A percentile compares a stretch with the other conserved stretches of the same genome.
phyloP scores from a whole-genome alignment of 352 stramenopile species.

The Pythium apleroticum region DNA sequence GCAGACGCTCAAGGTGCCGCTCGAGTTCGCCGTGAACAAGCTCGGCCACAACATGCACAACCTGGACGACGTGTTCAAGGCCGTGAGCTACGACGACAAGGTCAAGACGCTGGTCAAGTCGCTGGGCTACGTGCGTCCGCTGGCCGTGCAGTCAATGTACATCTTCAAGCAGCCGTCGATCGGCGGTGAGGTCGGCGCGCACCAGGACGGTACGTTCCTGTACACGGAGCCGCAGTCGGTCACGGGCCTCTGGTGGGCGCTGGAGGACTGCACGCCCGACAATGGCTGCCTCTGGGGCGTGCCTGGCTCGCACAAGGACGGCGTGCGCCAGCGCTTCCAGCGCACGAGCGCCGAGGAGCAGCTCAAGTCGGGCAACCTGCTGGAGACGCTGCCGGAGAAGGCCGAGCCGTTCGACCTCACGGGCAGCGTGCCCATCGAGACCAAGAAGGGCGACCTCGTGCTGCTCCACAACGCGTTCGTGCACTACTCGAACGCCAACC shows the following conservation, averaged over 20 bases:
- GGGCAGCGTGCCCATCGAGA: slow-evolving; percentile 64
- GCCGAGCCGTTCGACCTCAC: slow-evolving; percentile 59
- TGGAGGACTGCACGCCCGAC: slow-evolving; percentile 93
- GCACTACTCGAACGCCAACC: slow-evolving; percentile 95
- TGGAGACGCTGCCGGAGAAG: slow-evolving; percentile 59
- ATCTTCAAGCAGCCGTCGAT: slow-evolving; percentile 96
- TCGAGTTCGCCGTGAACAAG: slow-evolving; percentile 92
- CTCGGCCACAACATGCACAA: slow-evolving; percentile 95
- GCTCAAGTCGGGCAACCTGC: slow-evolving; percentile 39
- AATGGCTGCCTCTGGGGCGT: slow-evolving; percentile 96
- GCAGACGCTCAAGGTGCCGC: slow-evolving; percentile 68
- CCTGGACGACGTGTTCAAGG: slow-evolving; percentile 79
- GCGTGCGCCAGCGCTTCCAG: slow-evolving; percentile 83
- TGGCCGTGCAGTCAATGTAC: slow-evolving; percentile 96
- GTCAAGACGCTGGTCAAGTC: slow-evolving; percentile 76
- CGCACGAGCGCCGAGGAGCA: slow-evolving; percentile 55
- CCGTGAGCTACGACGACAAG: slow-evolving; percentile 79
- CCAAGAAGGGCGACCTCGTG: slow-evolving; percentile 93
- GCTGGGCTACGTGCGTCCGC: slow-evolving; percentile 86
- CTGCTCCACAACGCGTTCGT: slow-evolving; percentile 93
- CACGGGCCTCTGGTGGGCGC: slow-evolving; percentile 94
- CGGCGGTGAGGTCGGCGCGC: slow-evolving; percentile 92
- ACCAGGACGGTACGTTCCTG: slow-evolving; percentile 97
- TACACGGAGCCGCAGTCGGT: slow-evolving; percentile 95
- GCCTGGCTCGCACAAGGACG: slow-evolving; percentile 87